phyloP scores from a whole-genome alignment of 2,329 filamentous ascomycete species.

The Rhinocladiella similis region DNA sequence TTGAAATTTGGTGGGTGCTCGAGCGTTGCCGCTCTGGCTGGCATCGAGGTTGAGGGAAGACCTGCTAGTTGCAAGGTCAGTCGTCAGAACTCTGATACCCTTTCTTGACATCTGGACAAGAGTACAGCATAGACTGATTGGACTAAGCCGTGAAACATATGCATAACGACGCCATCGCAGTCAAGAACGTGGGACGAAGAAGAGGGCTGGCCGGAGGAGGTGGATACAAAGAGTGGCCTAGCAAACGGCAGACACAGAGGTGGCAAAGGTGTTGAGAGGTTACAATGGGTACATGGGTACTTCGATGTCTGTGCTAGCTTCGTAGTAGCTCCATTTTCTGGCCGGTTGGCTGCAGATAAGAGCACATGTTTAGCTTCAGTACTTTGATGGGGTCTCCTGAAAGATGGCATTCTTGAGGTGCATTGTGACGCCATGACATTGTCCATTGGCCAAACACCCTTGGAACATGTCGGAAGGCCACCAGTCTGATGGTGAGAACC shows the following conservation, averaged over 20 bases:
- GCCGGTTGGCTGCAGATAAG: slow-evolving; percentile 17
- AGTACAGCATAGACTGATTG: slow-evolving; percentile 6
- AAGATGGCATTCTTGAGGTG: slow-evolving; percentile 14
- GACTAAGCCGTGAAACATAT: slow-evolving; percentile 4
- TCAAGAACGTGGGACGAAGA: not conserved
- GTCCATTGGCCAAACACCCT: not conserved
- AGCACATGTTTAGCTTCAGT: slow-evolving; percentile 19
- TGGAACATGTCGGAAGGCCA: not conserved
- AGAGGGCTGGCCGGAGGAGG: slow-evolving; percentile 1
- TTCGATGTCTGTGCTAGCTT: not conserved
- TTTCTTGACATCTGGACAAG: slow-evolving; percentile 2
- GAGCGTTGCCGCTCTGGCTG: not conserved
- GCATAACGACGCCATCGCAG: slow-evolving; percentile 18
- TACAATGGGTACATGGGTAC: slow-evolving; percentile 5
- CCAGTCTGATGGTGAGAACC: not conserved
- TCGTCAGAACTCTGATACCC: slow-evolving; percentile 16
- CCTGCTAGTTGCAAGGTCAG: not conserved
- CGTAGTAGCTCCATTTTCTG: not conserved
- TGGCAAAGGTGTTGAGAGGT: slow-evolving; percentile 14
- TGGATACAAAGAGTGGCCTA: slow-evolving; percentile 12
- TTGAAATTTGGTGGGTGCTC: not conserved
- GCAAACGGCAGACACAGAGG: slow-evolving; percentile 1
- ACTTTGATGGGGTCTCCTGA: not conserved
- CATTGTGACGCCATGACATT: slow-evolving; percentile 11
- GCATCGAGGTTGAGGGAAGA: slow-evolving; percentile 1